Base-by-base conservation (phyloP, 148 eudicot species). In the Beta vulgaris region DNA sequence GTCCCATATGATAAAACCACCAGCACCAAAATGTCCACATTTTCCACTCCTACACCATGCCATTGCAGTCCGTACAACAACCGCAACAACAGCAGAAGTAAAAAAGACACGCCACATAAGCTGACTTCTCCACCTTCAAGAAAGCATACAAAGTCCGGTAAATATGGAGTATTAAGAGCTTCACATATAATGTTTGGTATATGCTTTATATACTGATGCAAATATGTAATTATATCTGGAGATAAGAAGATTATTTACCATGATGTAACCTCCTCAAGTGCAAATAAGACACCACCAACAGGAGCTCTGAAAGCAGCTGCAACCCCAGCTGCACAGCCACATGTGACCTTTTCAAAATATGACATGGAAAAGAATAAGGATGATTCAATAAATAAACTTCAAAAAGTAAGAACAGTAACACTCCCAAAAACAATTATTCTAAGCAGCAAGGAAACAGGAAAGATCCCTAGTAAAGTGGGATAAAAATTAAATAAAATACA, bases 241-340 rank as follows among this genome's bases (percentile, higher is more conserved):
- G 36, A 40, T 53, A 73, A 71, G 26, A 59, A 53, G 71, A 25
- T 26, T 64, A 57, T 28, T 60, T 90, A 92, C 99, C 99, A 95
- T 66, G 99, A 95, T 68, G 99, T 95, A 64, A 95, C 99, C 84
- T 95, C 99, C 85, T 95, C 99, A 61, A 95, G 84, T 34, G 99
- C 99, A 88, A 95, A 95, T 60, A 95, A 81, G 55, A 95, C 99
- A 51, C 99, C 99, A 48, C 99, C 99, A 72, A 95, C 99, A 39
- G 99, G 99, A 87, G 99, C 97, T 88, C 99, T 92, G 46, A 95
- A 95, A 73, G 99, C 99, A 83, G 99, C 99, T 78, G 99, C 97
- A 74, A 95, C 99, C 82, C 99, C 99, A 83, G 99, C 99, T 82
- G 99, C 99, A 92, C 97, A 95, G 87, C 99, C 99, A 88, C 99